A percentile compares a stretch with the other conserved stretches of the same genome.
Conservation (phyloP, 257 asterid species). For the Nicotiana attenuata region DNA sequence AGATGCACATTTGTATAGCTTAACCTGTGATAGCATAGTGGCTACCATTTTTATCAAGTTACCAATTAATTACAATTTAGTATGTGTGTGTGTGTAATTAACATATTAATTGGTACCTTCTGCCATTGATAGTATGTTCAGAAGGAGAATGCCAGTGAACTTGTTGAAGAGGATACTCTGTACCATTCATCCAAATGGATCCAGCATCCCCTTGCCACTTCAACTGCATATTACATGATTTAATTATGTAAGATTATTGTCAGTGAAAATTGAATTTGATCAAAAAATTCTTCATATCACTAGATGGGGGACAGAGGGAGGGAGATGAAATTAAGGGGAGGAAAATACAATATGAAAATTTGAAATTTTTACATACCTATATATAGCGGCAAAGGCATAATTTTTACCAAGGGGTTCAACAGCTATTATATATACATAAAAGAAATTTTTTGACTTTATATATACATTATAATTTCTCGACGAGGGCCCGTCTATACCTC, state of each 20-base stretch:
- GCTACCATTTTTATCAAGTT: background rate
- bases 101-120: conserved; percentile 22
- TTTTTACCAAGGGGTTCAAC: too few relatives aligned
- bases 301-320: background rate
- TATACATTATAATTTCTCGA: too few relatives aligned
- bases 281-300: background rate
- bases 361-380: too few relatives aligned
- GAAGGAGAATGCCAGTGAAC: conserved; percentile 89
- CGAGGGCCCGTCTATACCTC: too few relatives aligned
- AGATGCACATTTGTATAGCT: background rate
- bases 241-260: too few relatives aligned
- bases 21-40: background rate
- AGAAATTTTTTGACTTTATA: too few relatives aligned
- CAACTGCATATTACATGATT: conserved; percentile 27
- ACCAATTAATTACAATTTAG: background rate
- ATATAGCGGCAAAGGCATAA: background rate
- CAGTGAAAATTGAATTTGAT: background rate
- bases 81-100: too few relatives aligned
- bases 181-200: conserved; percentile 36
- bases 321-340: background rate
- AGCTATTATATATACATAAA: too few relatives aligned
- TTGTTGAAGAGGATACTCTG: conserved; percentile 33
- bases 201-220: conserved; percentile 60
- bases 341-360: too few relatives aligned
- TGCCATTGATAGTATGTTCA: conserved; percentile 64